phyloP scores from a whole-genome alignment of 2,329 filamentous ascomycete species.

The Aspergillus caelatus region DNA sequence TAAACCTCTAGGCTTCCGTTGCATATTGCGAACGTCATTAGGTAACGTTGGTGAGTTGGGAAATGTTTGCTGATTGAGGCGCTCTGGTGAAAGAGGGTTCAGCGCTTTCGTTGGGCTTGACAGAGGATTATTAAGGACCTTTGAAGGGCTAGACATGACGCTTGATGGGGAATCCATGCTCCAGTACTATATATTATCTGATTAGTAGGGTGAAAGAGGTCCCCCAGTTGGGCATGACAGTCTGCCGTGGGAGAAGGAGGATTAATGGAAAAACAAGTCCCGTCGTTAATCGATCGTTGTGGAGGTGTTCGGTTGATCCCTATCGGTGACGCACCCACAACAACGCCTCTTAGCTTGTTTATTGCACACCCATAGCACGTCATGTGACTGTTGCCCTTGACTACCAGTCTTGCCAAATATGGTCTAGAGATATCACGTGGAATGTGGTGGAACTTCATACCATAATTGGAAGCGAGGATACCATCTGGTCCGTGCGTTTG shows the following conservation, averaged over 20 bases:
- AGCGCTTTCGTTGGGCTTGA: conserved; percentile 38
- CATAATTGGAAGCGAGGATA: conserved; percentile 7
- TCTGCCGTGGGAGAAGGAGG: conserved; percentile 20
- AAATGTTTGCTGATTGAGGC: conserved; percentile 51
- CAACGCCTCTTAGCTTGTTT: conserved; percentile 27
- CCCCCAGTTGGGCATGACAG: conserved; percentile 5
- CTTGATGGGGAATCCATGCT: conserved; percentile 42
- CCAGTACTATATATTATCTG: conserved; percentile 12
- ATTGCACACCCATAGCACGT: conserved; percentile 25
- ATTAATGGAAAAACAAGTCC: conserved; percentile 2
- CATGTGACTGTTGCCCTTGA: conserved; percentile 39
- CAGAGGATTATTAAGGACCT: conserved; percentile 9
- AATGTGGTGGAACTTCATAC: conserved; percentile 2
- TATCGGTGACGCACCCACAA: conserved; percentile 34
- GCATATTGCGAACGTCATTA: conserved; percentile 37
- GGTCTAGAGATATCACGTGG: conserved; percentile 27
- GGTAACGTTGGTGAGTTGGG: conserved; percentile 44
- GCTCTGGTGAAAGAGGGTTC: conserved; percentile 51
- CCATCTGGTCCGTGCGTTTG: conserved; percentile 21
- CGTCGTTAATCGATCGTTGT: conserved; percentile 18
- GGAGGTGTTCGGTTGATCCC: conserved; percentile 17
- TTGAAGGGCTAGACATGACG: conserved; percentile 31
- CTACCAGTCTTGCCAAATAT: conserved; percentile 18
- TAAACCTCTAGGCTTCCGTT: conserved; percentile 39
- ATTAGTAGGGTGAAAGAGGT: conserved; percentile 2